Conservation (phyloP, 2,329 filamentous ascomycete genomes). For the Ceratocystis cacaofunesta region DNA sequence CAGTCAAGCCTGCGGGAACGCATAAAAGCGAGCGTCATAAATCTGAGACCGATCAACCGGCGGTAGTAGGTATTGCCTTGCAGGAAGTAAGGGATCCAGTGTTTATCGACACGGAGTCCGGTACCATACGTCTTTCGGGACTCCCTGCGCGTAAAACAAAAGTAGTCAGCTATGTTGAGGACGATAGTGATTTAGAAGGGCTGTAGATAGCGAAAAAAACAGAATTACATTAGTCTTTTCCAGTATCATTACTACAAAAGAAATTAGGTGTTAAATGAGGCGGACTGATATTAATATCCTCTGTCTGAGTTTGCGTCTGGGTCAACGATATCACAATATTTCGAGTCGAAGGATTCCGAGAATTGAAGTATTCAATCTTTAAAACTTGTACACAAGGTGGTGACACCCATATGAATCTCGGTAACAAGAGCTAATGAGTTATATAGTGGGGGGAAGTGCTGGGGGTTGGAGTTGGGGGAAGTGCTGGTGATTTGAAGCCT, state of each 20-base stretch:
- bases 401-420: background rate
- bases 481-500: background rate
- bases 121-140: conserved; percentile 8
- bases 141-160: conserved; percentile 14
- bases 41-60: background rate
- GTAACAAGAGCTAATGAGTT: background rate
- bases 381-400: conserved; percentile 11
- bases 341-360: too few relatives aligned
- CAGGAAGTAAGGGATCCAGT: background rate
- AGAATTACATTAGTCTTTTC: background rate
- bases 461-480: background rate
- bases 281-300: background rate
- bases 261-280: background rate
- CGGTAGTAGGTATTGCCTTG: background rate
- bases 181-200: conserved; percentile 22
- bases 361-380: conserved; percentile 16
- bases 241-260: background rate
- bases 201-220: background rate
- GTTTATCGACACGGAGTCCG: background rate
- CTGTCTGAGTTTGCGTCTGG: too few relatives aligned
- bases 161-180: conserved; percentile 27
- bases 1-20: background rate
- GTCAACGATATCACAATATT: too few relatives aligned
- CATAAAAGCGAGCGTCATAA: background rate
- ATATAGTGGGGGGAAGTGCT: background rate